Percentiles rank a stretch among this genome's conserved stretches.
These are phyloP conservation scores for Phylloporus sp. DNA, from an alignment of 768 basidiomycete genomes.

Conservation along the genomic window DNA sequence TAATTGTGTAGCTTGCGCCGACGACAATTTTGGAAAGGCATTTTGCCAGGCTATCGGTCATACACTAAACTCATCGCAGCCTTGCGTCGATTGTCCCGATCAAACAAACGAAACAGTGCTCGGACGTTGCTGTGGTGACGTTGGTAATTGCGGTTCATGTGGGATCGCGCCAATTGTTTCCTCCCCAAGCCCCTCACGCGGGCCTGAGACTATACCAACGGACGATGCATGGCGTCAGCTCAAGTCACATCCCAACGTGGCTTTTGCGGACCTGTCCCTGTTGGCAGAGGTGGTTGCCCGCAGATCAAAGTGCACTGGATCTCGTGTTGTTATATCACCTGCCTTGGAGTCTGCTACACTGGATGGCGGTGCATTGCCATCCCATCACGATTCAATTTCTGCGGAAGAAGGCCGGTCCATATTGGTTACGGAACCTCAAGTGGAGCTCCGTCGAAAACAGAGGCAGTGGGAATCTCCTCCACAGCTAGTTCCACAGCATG, in stretches of 20 bases:
- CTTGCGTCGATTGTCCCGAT: slow-evolving; percentile 56
- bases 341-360: slow-evolving; percentile 47
- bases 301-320: slow-evolving; percentile 72
- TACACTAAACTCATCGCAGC: slow-evolving; percentile 47
- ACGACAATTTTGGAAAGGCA: slow-evolving; percentile 83
- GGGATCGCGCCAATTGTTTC: slow-evolving; percentile 31
- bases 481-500: slow-evolving; percentile 56
- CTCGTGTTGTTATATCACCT: slow-evolving; percentile 58
- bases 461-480: slow-evolving; percentile 42
- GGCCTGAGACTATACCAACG: slow-evolving; percentile 63
- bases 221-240: slow-evolving; percentile 81
- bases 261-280: slow-evolving; percentile 77
- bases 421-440: slow-evolving; percentile 52
- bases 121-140: slow-evolving; percentile 38
- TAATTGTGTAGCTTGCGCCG: slow-evolving; percentile 81
- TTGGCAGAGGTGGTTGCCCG: slow-evolving; percentile 89
- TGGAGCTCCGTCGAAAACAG: slow-evolving; percentile 47
- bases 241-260: slow-evolving; percentile 85
- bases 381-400: slow-evolving; percentile 9
- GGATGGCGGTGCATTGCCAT: slow-evolving; percentile 33
- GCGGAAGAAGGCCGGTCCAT: slow-evolving; percentile 35
- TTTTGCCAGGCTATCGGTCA: slow-evolving; percentile 77
- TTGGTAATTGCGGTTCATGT: slow-evolving; percentile 28
- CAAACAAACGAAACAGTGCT: slow-evolving; percentile 26
- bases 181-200: slow-evolving; percentile 16